A percentile compares a stretch with the other conserved stretches of the same genome.
Evolutionary conservation across 257 asterid genomes (phyloP).

Genomic region (Solanum paucissectum): DNA sequence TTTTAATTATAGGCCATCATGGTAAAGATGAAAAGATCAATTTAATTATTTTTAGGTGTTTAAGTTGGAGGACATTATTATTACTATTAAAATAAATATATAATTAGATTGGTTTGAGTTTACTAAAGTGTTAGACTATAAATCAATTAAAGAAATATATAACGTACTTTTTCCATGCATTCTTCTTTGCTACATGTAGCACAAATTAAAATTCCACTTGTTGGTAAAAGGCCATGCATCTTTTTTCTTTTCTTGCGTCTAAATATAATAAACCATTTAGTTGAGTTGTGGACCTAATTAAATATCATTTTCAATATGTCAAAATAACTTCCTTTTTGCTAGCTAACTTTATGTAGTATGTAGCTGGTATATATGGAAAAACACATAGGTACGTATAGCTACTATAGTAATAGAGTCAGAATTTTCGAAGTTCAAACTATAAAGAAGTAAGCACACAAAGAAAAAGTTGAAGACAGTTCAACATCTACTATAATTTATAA

Average conservation of each 20-base stretch:
- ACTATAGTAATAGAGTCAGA: neutral
- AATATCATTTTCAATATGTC: neutral
- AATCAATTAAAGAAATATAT: neutral
- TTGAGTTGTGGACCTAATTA: neutral
- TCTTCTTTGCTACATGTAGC: neutral
- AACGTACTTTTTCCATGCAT: neutral
- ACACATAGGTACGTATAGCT: neutral
- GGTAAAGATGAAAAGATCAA: neutral
- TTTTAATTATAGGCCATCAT: neutral
- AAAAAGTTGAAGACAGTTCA: too few species aligned
- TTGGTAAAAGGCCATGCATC: neutral
- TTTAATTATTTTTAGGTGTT: too few species aligned
- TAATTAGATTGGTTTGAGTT: neutral
- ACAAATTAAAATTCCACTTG: neutral
- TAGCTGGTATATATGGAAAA: neutral
- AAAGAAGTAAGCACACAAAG: too few species aligned
- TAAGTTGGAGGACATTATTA: too few species aligned
- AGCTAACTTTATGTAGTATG: neutral
- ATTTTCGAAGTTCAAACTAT: too few species aligned
- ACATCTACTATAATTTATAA: too few species aligned
- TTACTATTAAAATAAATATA: too few species aligned
- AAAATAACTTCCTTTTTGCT: neutral
- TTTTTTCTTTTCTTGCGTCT: neutral
- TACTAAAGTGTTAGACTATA: neutral
- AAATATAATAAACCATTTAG: neutral